Evolutionary conservation across 768 basidiomycete species (phyloP).

Genomic region (Pseudohyphozyma bogoriensis): DNA sequence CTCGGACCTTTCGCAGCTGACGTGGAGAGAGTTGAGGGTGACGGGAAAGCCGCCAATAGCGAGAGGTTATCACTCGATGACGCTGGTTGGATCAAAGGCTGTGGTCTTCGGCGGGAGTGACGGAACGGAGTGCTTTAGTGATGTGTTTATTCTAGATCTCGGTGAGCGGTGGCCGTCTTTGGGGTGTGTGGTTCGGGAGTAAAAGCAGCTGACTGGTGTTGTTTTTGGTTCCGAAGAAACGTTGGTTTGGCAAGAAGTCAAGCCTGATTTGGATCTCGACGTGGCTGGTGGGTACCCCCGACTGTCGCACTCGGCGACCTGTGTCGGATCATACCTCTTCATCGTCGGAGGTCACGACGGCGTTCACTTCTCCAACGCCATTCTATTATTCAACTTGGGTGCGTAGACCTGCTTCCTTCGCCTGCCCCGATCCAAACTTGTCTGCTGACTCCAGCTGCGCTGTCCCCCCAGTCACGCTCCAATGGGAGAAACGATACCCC

Average conservation of each 20-base stretch:
- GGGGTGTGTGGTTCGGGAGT: background rate
- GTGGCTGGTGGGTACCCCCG: conserved; percentile 6
- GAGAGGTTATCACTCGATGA: conserved; percentile 75
- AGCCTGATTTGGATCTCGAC: conserved; percentile 53
- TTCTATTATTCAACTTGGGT: conserved; percentile 83
- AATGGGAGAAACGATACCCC: conserved; percentile 64
- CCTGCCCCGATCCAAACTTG: background rate
- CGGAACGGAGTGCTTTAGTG: conserved; percentile 74
- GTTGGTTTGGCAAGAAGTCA: conserved; percentile 37
- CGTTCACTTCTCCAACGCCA: conserved; percentile 54
- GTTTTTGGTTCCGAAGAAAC: conserved; percentile 31
- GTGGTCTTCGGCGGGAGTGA: conserved; percentile 85
- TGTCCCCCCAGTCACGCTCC: conserved; percentile 55
- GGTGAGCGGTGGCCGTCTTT: conserved; percentile 46
- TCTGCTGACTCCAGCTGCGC: background rate
- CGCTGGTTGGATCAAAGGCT: conserved; percentile 74
- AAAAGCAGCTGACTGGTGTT: background rate
- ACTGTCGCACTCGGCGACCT: conserved; percentile 61
- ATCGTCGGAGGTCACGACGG: conserved; percentile 83
- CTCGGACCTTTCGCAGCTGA: background rate
- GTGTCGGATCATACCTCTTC: conserved; percentile 85
- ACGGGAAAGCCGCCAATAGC: conserved; percentile 38
- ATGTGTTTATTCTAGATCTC: conserved; percentile 76
- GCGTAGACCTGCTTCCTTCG: background rate
- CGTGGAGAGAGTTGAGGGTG: conserved; percentile 37